Base-by-base conservation (phyloP, 2,329 filamentous ascomycete genomes). In the Myriosclerotinia duriaeana region DNA sequence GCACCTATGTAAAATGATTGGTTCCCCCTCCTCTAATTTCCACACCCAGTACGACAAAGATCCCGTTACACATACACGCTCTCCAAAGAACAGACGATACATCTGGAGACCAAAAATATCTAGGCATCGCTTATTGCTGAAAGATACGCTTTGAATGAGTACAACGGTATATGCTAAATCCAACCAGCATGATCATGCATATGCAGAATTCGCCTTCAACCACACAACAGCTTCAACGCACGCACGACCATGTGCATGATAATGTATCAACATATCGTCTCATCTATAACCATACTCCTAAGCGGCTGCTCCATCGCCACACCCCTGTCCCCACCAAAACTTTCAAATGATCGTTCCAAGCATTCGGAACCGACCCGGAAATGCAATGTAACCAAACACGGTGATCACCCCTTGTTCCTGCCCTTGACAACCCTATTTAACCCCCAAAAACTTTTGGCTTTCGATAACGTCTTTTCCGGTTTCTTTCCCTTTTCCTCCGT, bases 391-490 rank as follows among this genome's bases (percentile, higher is more conserved):
- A 60, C 55, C 9, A 55, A 22, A 7, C 38, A 50, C 17, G n/a
- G 4, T 48, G 22, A 38, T 65, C 30, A 60, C 22, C 46, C 54
- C 44, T 59, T 65, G 54, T 8, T 60, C 22, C 40, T 44, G 17
- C 46, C 48, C 46, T 50, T 65, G 46, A 58, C 64, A 38, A 65
- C 48, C 46, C 44, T 60, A 42, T 53, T 65, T 36, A 65, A 53
- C 14, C 64, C 64, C 64, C 53, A 65, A 53, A 65, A 60, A 60
- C 64, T 65, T 30, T 60, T 65, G 36, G 64, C 54, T 48, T 53
- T 65, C 34, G 54, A 55, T 46, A 65, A 65, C 54, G 53, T 65
- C 54, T 53, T 65, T 38, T 38, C 53, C 42, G 64, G 64, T 26
- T 22, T 59, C 5, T 60, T 65, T 14, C 64, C 64, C 54, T 65